Conservation (phyloP, 305 asterid species). For the Fraxinus albicans region DNA sequence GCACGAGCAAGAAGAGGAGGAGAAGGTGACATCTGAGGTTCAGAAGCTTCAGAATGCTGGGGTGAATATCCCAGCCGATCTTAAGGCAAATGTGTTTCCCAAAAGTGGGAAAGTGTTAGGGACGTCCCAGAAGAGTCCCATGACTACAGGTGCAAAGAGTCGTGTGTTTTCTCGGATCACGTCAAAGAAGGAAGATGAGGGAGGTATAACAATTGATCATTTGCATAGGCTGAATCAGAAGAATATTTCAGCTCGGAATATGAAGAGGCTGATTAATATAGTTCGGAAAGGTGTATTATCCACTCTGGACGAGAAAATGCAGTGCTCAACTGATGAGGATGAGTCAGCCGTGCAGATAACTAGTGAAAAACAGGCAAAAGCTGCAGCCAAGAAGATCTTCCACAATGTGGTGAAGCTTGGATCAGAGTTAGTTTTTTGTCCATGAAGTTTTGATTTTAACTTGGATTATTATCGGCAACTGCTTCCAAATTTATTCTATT, state of each 20-base stretch:
- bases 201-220: conserved; percentile 20
- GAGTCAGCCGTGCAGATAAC: conserved; percentile 18
- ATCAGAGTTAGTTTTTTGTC: conserved; percentile 1
- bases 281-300: conserved; percentile 17
- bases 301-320: conserved; percentile 14
- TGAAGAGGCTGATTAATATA: conserved; percentile 20
- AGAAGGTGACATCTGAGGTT: conserved; percentile 14
- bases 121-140: not conserved
- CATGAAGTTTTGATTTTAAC: not conserved
- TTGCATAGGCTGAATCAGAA: conserved; percentile 26
- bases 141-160: conserved; percentile 4
- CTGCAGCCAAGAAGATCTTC: conserved; percentile 33
- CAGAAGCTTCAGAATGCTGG: conserved; percentile 23
- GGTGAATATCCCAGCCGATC: not conserved
- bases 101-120: conserved; percentile 4
- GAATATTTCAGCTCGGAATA: conserved; percentile 22
- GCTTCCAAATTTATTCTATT: too few relatives aligned
- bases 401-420: conserved; percentile 26
- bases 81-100: conserved; percentile 7
- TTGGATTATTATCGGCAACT: not conserved
- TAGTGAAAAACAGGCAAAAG: conserved; percentile 30
- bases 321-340: conserved; percentile 9
- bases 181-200: conserved; percentile 6
- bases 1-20: conserved; percentile 15
- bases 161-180: not conserved